Conservation (phyloP, 2,329 filamentous ascomycete genomes). For the Akanthomyces dipterigenus region DNA sequence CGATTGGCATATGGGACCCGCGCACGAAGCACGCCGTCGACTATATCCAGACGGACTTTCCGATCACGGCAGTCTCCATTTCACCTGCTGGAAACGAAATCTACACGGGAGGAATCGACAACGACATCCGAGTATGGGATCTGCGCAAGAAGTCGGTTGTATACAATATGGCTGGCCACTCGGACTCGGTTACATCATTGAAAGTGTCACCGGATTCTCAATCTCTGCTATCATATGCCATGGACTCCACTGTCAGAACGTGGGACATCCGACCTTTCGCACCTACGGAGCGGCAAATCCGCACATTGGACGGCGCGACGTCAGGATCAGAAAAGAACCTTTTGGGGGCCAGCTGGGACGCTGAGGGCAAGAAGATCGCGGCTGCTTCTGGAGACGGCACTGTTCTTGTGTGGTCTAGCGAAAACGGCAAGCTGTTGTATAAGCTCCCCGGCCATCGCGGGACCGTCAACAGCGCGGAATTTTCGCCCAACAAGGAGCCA, state of each 20-base stretch:
- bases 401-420: constrained; percentile 83
- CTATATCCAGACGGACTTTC: constrained; percentile 85
- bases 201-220: constrained; percentile 91
- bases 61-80: constrained; percentile 85
- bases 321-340: constrained; percentile 87
- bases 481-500: constrained; percentile 76
- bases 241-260: constrained; percentile 88
- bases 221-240: constrained; percentile 81
- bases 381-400: constrained; percentile 87
- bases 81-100: constrained; percentile 93
- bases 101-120: constrained; percentile 91
- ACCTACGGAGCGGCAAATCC: constrained; percentile 74
- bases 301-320: constrained; percentile 87
- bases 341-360: constrained; percentile 83
- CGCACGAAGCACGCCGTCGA: constrained; percentile 82
- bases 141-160: constrained; percentile 82
- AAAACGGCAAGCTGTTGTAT: constrained; percentile 84
- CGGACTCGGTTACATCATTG: constrained; percentile 85
- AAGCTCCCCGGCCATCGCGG: constrained; percentile 95
- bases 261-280: constrained; percentile 97
- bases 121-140: constrained; percentile 97
- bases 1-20: constrained; percentile 93
- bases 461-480: constrained; percentile 89
- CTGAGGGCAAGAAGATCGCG: constrained; percentile 76
- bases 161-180: constrained; percentile 84